Evolutionary conservation across 164 flowering plant species (phyloP), one percentile per base, ranked within the genome.

Genomic region (Berberis vulgaris): DNA sequence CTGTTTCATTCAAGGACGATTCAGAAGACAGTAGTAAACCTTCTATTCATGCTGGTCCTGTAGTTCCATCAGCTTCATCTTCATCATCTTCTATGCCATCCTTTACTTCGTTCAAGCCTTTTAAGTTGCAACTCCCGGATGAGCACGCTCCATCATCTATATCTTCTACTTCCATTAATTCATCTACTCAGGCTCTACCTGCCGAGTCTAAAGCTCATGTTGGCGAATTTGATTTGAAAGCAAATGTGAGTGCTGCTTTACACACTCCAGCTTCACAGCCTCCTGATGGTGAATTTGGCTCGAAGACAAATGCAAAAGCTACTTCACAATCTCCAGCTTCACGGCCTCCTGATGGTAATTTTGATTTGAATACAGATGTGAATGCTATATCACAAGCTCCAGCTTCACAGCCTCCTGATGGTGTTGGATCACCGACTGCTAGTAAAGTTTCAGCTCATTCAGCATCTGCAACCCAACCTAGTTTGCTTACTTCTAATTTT

Each of bases 401-500:
- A 57, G 9, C 65, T 46, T 2, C 54, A 12, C 71, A 71, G 63
- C 57, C 67, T 74, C 54, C 65, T 12, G 58, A 56, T 41, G 65
- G 39, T 62, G 74, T 71, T 43, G 58, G 69, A 67, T 41, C 67
- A 39, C 63, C 60, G 41, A 54, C 74, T 66, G 61, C 65, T 3
- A 49, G 57, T 74, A 78, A 73, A 60, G 68, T 39, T 66, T 65
- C 75, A 8, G 50, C 66, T 39, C 69, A 41, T 64, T 65, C 65
- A 41, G 58, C 76, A 54, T 70, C 78, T 71, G 83, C 74, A 54
- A 74, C 59, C 69, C 76, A 72, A 65, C 47, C 78, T 6, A 71
- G 61, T 67, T 63, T 61, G 44, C 41, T 43, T 54, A 43, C 62
- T 7, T 59, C 56, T 41, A n/a, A 41, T 6, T 61, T 68, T 5